These are phyloP conservation scores for Diatrype stigma DNA, from an alignment of 2,329 filamentous ascomycete species.

Conservation along the genomic window DNA sequence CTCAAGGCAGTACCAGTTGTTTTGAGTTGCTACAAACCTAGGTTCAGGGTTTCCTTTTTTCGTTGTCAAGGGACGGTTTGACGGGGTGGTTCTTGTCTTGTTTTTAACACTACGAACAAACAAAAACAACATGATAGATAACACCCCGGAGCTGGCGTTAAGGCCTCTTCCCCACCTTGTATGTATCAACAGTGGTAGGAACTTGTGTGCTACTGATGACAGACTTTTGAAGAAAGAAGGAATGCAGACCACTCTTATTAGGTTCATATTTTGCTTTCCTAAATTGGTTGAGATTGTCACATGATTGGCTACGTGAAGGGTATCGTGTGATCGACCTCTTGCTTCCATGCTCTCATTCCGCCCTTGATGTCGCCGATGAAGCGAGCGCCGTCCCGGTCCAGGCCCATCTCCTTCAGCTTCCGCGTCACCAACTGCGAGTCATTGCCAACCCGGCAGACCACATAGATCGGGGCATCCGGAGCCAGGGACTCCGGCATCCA, in stretches of 20 bases:
- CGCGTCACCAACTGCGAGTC: slow-evolving; percentile 70
- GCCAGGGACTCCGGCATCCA: slow-evolving; percentile 38
- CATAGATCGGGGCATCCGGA: slow-evolving; percentile 55
- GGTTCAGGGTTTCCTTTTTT: neutral
- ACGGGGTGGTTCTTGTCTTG: neutral
- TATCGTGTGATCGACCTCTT: slow-evolving; percentile 56
- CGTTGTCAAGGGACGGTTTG: neutral
- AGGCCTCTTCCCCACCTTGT: slow-evolving; percentile 21
- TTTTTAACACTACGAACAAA: neutral
- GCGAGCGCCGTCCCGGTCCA: slow-evolving; percentile 47
- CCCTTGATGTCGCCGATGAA: slow-evolving; percentile 69
- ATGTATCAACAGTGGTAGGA: slow-evolving; percentile 22
- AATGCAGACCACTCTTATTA: slow-evolving; percentile 19
- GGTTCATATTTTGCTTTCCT: neutral
- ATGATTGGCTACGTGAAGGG: slow-evolving; percentile 43
- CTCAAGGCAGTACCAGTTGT: neutral
- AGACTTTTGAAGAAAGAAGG: slow-evolving; percentile 16
- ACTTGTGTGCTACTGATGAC: slow-evolving; percentile 14
- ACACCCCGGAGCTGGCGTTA: slow-evolving; percentile 17
- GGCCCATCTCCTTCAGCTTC: slow-evolving; percentile 59
- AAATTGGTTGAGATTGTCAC: slow-evolving; percentile 3
- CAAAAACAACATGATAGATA: neutral
- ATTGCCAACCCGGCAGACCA: slow-evolving; percentile 72
- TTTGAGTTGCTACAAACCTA: no score
- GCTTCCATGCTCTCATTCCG: slow-evolving; percentile 69